Percentiles rank a stretch among this genome's conserved stretches.
These are phyloP conservation scores for Hypsizygus marmoreus DNA, from an alignment of 768 basidiomycete species.

Conservation along the genomic window DNA sequence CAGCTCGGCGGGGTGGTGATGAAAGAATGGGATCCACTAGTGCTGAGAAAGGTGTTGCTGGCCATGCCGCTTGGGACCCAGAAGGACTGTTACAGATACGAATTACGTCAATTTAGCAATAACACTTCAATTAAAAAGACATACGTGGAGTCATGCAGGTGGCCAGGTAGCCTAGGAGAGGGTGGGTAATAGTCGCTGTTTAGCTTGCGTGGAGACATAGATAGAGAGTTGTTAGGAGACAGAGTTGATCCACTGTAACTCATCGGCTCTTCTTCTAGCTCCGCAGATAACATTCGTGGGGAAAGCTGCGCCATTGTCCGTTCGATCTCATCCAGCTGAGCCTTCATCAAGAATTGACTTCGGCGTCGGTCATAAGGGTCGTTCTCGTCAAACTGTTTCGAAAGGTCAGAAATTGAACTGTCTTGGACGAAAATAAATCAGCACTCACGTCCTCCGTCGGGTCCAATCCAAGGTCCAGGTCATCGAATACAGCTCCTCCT, in stretches of 20 bases:
- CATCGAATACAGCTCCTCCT: constrained; percentile 52
- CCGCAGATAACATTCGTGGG: constrained; percentile 49
- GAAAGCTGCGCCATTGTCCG: constrained; percentile 71
- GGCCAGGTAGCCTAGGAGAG: constrained; percentile 37
- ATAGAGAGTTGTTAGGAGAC: constrained; percentile 33
- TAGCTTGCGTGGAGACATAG: constrained; percentile 25
- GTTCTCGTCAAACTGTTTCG: constrained; percentile 59
- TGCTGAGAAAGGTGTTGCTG: constrained; percentile 41
- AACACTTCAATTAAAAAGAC: too few species aligned
- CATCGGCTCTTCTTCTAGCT: constrained; percentile 39
- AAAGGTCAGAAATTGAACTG: constrained; percentile 15
- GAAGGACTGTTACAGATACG: constrained; percentile 15
- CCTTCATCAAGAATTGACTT: constrained; percentile 75
- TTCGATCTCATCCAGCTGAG: constrained; percentile 80
- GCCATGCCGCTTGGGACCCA: constrained; percentile 33
- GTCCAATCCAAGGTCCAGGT: constrained; percentile 52
- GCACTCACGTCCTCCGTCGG: constrained; percentile 44
- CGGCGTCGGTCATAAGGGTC: constrained; percentile 75
- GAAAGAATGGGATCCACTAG: constrained; percentile 29
- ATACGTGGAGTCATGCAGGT: constrained; percentile 26
- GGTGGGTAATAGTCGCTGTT: constrained; percentile 35
- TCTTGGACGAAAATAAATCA: constrained; percentile 4
- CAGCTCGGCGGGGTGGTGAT: constrained; percentile 20
- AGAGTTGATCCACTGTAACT: constrained; percentile 25
- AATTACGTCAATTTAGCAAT: too few species aligned